These are phyloP conservation scores for Oryza glumipatula DNA, from an alignment of 176 grass and related monocot genomes.

Conservation along the genomic window DNA sequence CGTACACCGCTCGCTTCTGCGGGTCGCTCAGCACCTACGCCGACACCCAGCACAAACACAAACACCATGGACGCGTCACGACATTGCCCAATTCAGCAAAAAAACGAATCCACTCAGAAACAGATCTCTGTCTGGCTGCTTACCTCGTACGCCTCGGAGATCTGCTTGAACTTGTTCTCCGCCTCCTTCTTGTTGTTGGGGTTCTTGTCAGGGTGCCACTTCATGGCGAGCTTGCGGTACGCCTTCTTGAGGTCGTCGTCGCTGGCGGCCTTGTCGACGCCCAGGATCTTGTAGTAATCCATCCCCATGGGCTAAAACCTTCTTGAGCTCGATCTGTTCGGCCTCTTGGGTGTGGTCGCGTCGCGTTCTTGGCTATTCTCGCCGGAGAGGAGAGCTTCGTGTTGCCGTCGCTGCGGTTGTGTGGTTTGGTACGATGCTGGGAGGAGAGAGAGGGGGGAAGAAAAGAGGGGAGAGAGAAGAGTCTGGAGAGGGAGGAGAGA, in stretches of 20 bases:
- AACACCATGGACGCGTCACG: conserved; percentile 1
- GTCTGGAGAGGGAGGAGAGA: conserved; percentile 49
- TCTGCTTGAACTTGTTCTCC: conserved; percentile 97
- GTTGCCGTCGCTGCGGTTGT: background rate
- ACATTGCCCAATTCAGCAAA: background rate
- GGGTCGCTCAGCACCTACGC: conserved; percentile 75
- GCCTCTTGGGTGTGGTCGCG: background rate
- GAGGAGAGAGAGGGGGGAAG: conserved; percentile 19
- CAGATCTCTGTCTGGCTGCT: conserved; percentile 10
- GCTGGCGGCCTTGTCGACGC: conserved; percentile 72
- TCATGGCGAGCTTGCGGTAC: conserved; percentile 98
- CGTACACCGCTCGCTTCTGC: conserved; percentile 91
- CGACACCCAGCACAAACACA: background rate
- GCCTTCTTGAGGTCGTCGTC: conserved; percentile 99
- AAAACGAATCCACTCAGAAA: background rate
- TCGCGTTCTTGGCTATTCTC: background rate
- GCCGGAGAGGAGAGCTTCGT: background rate
- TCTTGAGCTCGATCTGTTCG: background rate
- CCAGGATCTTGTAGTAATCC: conserved; percentile 92
- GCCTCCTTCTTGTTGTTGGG: conserved; percentile 94
- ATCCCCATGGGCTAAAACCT: conserved; percentile 57
- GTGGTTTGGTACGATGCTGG: background rate
- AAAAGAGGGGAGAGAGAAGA: conserved; percentile 51
- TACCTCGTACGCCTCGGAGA: conserved; percentile 98
- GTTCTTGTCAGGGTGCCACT: conserved; percentile 98